Evolutionary conservation across 2,329 filamentous ascomycete genomes (phyloP).

Genomic region (Graphium sp.): DNA sequence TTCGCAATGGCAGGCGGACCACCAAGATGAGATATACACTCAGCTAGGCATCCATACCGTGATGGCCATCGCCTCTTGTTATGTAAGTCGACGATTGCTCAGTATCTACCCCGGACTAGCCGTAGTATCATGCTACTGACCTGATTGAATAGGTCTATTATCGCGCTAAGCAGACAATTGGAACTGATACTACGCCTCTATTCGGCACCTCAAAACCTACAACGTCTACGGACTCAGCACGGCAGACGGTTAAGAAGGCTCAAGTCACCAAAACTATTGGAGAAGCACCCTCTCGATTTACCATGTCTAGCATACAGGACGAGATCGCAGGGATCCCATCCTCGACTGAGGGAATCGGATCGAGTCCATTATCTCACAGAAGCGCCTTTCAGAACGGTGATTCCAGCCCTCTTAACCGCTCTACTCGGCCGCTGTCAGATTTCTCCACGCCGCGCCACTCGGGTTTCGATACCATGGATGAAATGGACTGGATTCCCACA

Average conservation of each 20-base stretch:
- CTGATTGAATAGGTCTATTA: slow-evolving; percentile 21
- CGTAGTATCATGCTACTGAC: slow-evolving; percentile 11
- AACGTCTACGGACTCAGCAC: slow-evolving; percentile 4
- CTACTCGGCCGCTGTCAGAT: slow-evolving; percentile 1
- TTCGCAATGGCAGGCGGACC: slow-evolving; percentile 19
- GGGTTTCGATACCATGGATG: slow-evolving; percentile 15
- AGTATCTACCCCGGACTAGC: fast-evolving
- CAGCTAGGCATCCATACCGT: slow-evolving; percentile 35
- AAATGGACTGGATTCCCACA: slow-evolving; percentile 54
- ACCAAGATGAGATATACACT: slow-evolving; percentile 18
- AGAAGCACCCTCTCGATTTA: neutral
- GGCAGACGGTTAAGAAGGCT: too few species aligned
- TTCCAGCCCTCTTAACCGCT: slow-evolving; percentile 2
- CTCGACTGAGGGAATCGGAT: neutral
- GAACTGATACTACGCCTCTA: slow-evolving; percentile 38
- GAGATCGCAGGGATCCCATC: slow-evolving; percentile 12
- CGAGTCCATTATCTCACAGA: neutral
- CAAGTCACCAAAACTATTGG: too few species aligned
- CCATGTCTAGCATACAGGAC: slow-evolving; percentile 7
- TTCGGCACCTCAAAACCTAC: slow-evolving; percentile 16
- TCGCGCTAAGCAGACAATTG: slow-evolving; percentile 26
- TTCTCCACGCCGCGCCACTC: slow-evolving; percentile 2
- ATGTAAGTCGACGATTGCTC: slow-evolving; percentile 23
- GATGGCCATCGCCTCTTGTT: slow-evolving; percentile 30
- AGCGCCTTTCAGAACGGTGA: neutral